A percentile compares a stretch with the other conserved stretches of the same genome.
Evolutionary conservation across 1,284 basidiomycete species (phyloP).

Genomic region (Athelia psychrophila): DNA sequence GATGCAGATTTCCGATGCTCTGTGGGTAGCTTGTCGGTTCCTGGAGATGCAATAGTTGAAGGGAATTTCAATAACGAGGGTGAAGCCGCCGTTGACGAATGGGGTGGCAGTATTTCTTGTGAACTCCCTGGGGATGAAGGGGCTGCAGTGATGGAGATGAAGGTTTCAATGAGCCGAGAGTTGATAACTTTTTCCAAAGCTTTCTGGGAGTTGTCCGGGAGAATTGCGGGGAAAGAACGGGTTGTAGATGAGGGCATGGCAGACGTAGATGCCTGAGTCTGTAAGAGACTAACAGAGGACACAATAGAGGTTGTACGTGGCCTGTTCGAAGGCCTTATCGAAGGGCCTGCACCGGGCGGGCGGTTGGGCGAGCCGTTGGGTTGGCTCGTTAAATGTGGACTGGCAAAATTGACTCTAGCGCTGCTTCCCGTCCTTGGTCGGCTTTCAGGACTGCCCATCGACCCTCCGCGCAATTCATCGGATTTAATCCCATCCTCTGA

Average conservation of each 20-base stretch:
- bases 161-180: conserved; percentile 79
- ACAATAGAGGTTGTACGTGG: conserved; percentile 49
- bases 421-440: conserved; percentile 35
- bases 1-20: not conserved
- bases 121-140: conserved; percentile 12
- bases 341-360: conserved; percentile 11
- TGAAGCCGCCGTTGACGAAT: conserved; percentile 14
- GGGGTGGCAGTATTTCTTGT: conserved; percentile 6
- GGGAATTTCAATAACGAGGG: conserved; percentile 13
- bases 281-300: conserved; percentile 34
- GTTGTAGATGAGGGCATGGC: conserved; percentile 18
- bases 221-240: conserved; percentile 30
- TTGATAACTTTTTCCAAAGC: conserved; percentile 65
- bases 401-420: conserved; percentile 36
- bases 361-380: conserved; percentile 17
- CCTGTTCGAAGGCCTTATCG: conserved; percentile 34
- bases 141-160: conserved; percentile 54
- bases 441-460: conserved; percentile 18
- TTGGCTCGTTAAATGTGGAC: conserved; percentile 19
- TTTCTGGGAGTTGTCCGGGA: conserved; percentile 60
- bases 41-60: not conserved
- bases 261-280: conserved; percentile 8
- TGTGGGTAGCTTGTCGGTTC: not conserved
- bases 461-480: conserved; percentile 8
- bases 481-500: conserved; percentile 40